Conservation (phyloP, 768 basidiomycete genomes). For the Artomyces pyxidatus region DNA sequence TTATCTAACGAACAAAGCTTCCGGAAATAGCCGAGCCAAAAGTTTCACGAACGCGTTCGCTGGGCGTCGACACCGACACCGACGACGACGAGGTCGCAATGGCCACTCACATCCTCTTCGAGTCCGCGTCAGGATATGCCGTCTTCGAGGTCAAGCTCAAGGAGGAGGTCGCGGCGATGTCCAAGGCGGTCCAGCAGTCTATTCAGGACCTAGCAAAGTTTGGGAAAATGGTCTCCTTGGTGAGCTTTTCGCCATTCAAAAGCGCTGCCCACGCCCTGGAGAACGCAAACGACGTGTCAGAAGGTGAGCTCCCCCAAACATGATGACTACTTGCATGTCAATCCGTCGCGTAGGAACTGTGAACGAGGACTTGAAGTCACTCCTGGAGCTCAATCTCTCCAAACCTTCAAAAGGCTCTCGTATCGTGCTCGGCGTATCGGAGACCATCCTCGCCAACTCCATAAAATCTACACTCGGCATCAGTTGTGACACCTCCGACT, state of each 20-base stretch:
- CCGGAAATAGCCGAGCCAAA: conserved; percentile 15
- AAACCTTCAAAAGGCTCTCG: conserved; percentile 64
- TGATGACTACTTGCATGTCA: not conserved
- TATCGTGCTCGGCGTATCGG: conserved; percentile 73
- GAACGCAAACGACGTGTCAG: conserved; percentile 93
- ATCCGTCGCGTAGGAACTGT: conserved; percentile 52
- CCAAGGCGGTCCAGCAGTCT: conserved; percentile 73
- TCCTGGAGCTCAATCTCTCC: conserved; percentile 83
- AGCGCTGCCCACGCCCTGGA: conserved; percentile 90
- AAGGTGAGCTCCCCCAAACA: conserved; percentile 50
- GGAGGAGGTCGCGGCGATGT: conserved; percentile 81
- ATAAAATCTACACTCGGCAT: conserved; percentile 70
- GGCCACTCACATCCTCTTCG: conserved; percentile 87
- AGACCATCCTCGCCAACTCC: conserved; percentile 61
- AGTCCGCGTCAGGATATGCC: conserved; percentile 90
- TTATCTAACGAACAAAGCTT: not conserved
- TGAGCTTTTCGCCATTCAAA: conserved; percentile 92
- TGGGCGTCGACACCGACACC: not conserved
- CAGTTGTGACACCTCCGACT: conserved; percentile 74
- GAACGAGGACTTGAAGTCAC: conserved; percentile 73
- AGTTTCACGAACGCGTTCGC: conserved; percentile 1
- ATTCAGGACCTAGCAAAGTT: conserved; percentile 85
- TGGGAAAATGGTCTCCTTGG: conserved; percentile 81
- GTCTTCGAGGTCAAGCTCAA: conserved; percentile 81
- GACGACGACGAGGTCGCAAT: conserved; percentile 26